Percentiles rank a stretch among this genome's conserved stretches.
These are phyloP conservation scores for Phlegmacium glaucopus DNA, from an alignment of 768 basidiomycete genomes.

Conservation along the genomic window DNA sequence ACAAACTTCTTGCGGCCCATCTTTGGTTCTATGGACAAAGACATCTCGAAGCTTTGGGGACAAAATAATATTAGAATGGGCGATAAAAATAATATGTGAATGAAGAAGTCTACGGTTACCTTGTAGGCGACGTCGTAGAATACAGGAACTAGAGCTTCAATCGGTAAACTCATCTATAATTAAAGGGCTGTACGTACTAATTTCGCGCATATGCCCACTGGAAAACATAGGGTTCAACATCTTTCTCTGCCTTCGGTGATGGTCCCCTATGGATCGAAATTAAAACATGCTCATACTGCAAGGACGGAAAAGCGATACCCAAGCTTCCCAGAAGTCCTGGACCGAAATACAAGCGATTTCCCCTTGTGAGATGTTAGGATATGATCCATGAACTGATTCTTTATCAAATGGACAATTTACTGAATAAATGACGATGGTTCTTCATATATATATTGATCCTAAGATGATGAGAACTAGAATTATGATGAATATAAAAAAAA, in stretches of 20 bases:
- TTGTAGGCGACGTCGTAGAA: slow-evolving; percentile 33
- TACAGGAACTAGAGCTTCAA: slow-evolving; percentile 26
- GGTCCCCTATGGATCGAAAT: slow-evolving; percentile 29
- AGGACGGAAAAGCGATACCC: slow-evolving; percentile 10
- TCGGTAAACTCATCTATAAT: not conserved
- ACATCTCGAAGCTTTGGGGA: slow-evolving; percentile 26
- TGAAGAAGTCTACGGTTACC: slow-evolving; percentile 17
- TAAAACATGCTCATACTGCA: not conserved
- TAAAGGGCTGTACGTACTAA: slow-evolving; percentile 22
- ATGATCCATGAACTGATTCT: not conserved
- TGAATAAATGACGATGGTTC: slow-evolving; percentile 19
- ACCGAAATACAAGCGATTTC: slow-evolving; percentile 20
- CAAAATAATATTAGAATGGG: not conserved
- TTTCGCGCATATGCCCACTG: slow-evolving; percentile 30
- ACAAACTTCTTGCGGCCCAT: slow-evolving; percentile 28
- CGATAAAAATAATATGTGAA: not conserved
- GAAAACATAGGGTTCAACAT: slow-evolving; percentile 39
- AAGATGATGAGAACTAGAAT: not conserved
- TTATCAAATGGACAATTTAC: slow-evolving; percentile 7
- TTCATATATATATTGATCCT: slow-evolving; percentile 31
- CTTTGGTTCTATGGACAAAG: slow-evolving; percentile 18
- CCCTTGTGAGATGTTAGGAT: not conserved
- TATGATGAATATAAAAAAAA: not conserved
- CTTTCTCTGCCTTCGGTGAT: slow-evolving; percentile 37
- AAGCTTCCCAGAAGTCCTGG: slow-evolving; percentile 16